Conservation (phyloP, 306 rosid species). For the Notholithocarpus densiflorus region DNA sequence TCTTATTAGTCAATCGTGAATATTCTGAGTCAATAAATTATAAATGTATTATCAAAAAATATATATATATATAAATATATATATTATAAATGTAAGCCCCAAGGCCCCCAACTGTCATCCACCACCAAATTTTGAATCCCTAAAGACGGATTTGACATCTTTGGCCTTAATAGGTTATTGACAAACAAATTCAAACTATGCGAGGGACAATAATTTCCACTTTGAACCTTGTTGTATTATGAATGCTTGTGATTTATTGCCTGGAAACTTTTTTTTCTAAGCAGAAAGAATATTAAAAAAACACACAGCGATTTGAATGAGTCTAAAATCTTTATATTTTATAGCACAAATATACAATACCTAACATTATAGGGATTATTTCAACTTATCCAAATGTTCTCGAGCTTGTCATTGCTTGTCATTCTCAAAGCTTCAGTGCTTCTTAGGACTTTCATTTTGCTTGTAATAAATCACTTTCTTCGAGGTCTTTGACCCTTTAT, state of each 20-base stretch:
- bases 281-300: too few species aligned
- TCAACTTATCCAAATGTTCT: background rate
- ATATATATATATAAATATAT: too few species aligned
- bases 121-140: conserved; percentile 15
- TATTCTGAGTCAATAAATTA: conserved; percentile 9
- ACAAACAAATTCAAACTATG: background rate
- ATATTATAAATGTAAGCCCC: conserved; percentile 22
- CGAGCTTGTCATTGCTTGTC: background rate
- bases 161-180: background rate
- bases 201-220: background rate
- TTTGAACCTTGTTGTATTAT: background rate
- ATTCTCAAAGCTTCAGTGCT: background rate
- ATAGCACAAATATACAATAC: background rate
- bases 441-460: background rate
- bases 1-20: conserved; percentile 10
- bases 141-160: background rate
- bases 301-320: too few species aligned
- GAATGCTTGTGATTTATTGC: background rate
- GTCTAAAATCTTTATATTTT: too few species aligned
- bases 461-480: background rate
- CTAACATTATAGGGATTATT: background rate
- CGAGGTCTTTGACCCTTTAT: background rate
- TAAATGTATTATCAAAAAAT: too few species aligned
- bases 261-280: too few species aligned
- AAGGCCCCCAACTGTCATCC: conserved; percentile 29